phyloP scores from a whole-genome alignment of 2,329 filamentous ascomycete genomes.

The Xenoacremonium recifei region DNA sequence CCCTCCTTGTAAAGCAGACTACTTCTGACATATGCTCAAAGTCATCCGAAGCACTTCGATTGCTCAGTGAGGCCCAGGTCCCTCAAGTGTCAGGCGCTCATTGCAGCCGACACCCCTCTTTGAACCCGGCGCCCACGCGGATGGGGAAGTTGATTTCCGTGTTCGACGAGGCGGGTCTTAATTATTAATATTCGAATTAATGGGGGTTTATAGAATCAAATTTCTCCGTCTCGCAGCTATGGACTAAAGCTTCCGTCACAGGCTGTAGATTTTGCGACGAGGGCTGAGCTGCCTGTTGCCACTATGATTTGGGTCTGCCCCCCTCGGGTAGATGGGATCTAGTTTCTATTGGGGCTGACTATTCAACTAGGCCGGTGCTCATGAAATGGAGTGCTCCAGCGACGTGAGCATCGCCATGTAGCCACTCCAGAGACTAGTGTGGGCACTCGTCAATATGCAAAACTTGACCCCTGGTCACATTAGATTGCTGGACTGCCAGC shows the following conservation, averaged over 20 bases:
- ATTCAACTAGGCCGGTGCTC: too few species aligned
- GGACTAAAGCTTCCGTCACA: too few species aligned
- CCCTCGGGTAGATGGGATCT: too few species aligned
- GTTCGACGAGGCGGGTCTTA: not conserved
- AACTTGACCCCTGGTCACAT: conserved; percentile 6
- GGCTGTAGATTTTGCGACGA: too few species aligned
- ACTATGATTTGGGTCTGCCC: too few species aligned
- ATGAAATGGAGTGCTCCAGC: conserved; percentile 3
- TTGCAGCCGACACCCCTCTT: conserved; percentile 3
- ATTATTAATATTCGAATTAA: not conserved
- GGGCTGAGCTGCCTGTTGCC: too few species aligned
- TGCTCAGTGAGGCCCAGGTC: conserved; percentile 24
- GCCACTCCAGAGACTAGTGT: conserved; percentile 6
- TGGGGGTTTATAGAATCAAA: conserved; percentile 5
- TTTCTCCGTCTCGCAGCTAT: conserved; percentile 12
- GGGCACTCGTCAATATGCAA: conserved; percentile 3
- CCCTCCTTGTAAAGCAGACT: conserved; percentile 1
- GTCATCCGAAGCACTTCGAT: conserved; percentile 32
- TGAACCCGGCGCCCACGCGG: not conserved
- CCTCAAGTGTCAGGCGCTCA: conserved; percentile 10
- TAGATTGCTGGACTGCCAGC: conserved; percentile 8
- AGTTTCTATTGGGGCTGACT: too few species aligned
- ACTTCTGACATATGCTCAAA: conserved; percentile 9
- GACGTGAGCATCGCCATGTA: conserved; percentile 14
- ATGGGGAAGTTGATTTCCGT: conserved; percentile 7